A percentile compares a stretch with the other conserved stretches of the same genome.
Conservation (phyloP, 2,329 filamentous ascomycete species). For the Scedosporium minutisporum region DNA sequence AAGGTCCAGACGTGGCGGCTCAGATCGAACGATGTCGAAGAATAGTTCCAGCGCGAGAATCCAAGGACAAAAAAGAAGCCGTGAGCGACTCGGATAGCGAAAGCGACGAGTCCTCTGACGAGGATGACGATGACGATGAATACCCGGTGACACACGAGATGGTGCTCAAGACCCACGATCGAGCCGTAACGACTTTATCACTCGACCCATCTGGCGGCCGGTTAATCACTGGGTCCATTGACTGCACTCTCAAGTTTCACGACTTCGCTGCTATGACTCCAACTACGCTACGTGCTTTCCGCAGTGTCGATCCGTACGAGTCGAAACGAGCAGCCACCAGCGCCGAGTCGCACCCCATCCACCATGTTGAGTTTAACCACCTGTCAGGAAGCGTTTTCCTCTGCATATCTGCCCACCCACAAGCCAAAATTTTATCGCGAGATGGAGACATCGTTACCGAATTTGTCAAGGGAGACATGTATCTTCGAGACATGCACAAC, state of each 20-base stretch:
- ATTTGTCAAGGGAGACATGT: slow-evolving; percentile 98
- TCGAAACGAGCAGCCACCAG: slow-evolving; percentile 56
- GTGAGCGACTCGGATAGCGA: slow-evolving; percentile 32
- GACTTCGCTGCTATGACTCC: slow-evolving; percentile 95
- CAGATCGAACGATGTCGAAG: slow-evolving; percentile 76
- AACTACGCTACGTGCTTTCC: slow-evolving; percentile 88
- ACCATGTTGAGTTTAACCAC: slow-evolving; percentile 80
- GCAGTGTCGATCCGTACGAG: slow-evolving; percentile 76
- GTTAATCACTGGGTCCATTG: slow-evolving; percentile 81
- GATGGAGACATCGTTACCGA: slow-evolving; percentile 81
- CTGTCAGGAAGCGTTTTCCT: slow-evolving; percentile 71
- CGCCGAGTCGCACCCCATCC: slow-evolving; percentile 77
- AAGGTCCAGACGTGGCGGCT: slow-evolving; percentile 61
- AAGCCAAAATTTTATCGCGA: slow-evolving; percentile 79
- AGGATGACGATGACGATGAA: slow-evolving; percentile 67
- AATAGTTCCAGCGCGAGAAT: slow-evolving; percentile 19
- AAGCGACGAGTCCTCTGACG: slow-evolving; percentile 21
- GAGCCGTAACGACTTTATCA: slow-evolving; percentile 73
- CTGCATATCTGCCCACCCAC: slow-evolving; percentile 78
- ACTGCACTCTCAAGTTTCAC: slow-evolving; percentile 85
- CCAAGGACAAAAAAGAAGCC: slow-evolving; percentile 10
- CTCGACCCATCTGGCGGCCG: slow-evolving; percentile 78
- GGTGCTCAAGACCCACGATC: slow-evolving; percentile 83
- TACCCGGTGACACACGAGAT: slow-evolving; percentile 91
- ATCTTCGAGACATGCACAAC: slow-evolving; percentile 91